Evolutionary conservation across 208 protist species (phyloP), one percentile per base, ranked within the genome.

Genomic region (Porcisia deanei): DNA sequence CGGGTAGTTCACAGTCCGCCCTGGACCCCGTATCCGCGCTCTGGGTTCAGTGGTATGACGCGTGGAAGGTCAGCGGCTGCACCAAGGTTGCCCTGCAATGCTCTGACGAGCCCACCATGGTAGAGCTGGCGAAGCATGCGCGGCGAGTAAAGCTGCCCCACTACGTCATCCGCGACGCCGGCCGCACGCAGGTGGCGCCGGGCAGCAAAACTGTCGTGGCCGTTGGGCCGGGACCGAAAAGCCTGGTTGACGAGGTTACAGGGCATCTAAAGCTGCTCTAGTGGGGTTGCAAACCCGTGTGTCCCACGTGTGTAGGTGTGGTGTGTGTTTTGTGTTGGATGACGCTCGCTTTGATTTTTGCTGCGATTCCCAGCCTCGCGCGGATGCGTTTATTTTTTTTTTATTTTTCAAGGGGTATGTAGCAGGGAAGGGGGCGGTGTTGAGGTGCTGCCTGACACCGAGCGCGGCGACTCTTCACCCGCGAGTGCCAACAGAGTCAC

Each of bases 141-240:
- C 75, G 81, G 63, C 54, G 70, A 18, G 47, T 76, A 37, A 73
- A 83, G 7, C 77, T 99, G 52, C 87, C 88, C 2, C 87, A 88
- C 70, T 91, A 93, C 43, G 64, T 97, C 2, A 86, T 99, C 64
- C 80, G 93, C 0, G 97, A 99, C 71, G 96, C 96, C 0, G 97
- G 97, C 39, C 85, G 97, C 22, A 99, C 97, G 47, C 97, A 99
- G 87, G 95, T 99, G 55, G 94, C 88, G 16, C 71, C 95, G 6
- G 91, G 91, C 0, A 98, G 94, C 63, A 91, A 92, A 64, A 99
- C 97, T 1, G 97, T 98, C 1, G 63, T 99, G 8, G 92, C 95
- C 16, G 87, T 97, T 30, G 94, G 94, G 14, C 91, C 94, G 16
- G 96, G 87, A 2, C 95, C 94, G 12, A 85, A 88, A 58, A 82